These are phyloP conservation scores for Ophiocordyceps camponoti-saundersi DNA, from an alignment of 2,329 filamentous ascomycete genomes.

Conservation along the genomic window DNA sequence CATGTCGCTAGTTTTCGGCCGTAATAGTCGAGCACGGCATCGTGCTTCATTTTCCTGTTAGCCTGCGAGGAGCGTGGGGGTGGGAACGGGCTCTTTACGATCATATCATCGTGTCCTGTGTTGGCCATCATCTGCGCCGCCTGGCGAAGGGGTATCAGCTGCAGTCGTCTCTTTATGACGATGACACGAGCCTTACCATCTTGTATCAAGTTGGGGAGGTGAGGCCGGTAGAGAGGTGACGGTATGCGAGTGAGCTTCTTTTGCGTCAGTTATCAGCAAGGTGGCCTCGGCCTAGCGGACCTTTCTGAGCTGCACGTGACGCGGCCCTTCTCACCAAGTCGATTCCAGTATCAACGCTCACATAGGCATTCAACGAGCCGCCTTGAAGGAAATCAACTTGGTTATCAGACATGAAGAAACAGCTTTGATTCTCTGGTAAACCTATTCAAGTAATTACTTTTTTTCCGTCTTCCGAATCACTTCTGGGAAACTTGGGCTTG, in stretches of 20 bases:
- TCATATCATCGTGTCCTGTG: constrained; percentile 86
- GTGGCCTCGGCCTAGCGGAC: not conserved
- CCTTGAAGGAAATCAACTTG: no score
- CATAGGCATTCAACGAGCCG: not conserved
- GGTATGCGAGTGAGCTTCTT: not conserved
- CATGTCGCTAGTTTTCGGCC: constrained; percentile 90
- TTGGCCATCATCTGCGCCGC: constrained; percentile 27
- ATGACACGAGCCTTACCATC: not conserved
- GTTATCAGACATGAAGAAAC: no score
- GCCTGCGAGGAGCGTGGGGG: not conserved
- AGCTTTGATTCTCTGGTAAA: no score
- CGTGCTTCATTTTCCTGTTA: constrained; percentile 26
- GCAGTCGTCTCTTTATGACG: not conserved
- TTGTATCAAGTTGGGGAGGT: not conserved
- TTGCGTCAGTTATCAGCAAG: not conserved
- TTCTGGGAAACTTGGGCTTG: no score
- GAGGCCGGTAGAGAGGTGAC: not conserved
- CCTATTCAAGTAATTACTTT: no score
- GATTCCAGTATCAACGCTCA: not conserved
- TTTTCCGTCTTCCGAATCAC: no score
- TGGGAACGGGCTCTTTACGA: constrained; percentile 47
- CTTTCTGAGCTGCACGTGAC: constrained; percentile 2
- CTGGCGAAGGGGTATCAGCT: constrained; percentile 15
- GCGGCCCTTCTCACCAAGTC: not conserved
- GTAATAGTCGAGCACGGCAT: constrained; percentile 97